Evolutionary conservation across 176 grass and related monocot genomes (phyloP), one percentile per base, ranked within the genome.

Genomic region (Triticum aestivum): DNA sequence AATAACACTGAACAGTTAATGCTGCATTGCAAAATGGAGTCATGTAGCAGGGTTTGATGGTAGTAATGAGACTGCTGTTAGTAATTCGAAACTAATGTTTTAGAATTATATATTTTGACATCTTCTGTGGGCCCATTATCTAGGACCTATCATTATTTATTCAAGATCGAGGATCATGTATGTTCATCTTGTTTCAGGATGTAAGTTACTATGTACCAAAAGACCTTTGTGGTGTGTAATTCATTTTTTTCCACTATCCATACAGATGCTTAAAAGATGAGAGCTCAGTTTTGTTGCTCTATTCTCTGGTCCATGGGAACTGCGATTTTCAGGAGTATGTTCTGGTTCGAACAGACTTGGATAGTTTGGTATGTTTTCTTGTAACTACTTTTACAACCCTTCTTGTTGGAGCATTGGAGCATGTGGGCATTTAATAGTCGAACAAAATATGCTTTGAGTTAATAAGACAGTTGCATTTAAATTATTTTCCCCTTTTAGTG

Each of bases 311-410:
- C 52, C 93, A 96, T 91, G 96, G 93, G 80, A 98, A 98, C 75
- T 91, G 87, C 75, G 90, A 98, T 81, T 96, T 98, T 89, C 88
- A 96, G 42, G 96, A 98, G 72, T 98, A 98, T 65, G 92, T 93
- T 91, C 86, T 98, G 77, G 96, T 98, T 82, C 96, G 96, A 84
- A 98, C 96, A 84, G 96, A 98, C 87, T 86, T 98, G 86, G 96
- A 98, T 91, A 98, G 90, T 39, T 87, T 98, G 93, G 96, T 98
- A 98, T 52, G 86, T 63, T 79, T 69, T 67, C 18, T 68, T 83
- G 44, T 80, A 54, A 37, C 23, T 73, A 73, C 24, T 66, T 83
- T 38, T 90, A 33, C 47, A 65, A 67, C 56, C 37, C 29, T 84
- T 61, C 14, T 73, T 84, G 61, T 30, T 86, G 65, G 34, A 42